Percentiles rank a stretch among this genome's conserved stretches.
phyloP scores from a whole-genome alignment of 2,329 filamentous ascomycete genomes.

The Scedosporium boydii region DNA sequence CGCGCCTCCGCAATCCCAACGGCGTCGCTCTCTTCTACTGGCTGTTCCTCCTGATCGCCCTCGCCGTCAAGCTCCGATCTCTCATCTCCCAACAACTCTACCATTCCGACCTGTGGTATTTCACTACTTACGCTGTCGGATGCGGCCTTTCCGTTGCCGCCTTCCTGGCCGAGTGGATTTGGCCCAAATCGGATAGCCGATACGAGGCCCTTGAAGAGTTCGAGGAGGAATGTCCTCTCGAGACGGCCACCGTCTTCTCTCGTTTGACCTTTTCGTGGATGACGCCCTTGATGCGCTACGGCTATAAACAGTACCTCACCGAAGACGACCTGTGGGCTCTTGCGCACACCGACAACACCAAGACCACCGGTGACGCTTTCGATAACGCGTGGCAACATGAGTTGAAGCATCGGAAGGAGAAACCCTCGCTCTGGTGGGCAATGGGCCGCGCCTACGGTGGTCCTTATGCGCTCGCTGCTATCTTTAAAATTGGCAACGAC shows the following conservation, averaged over 20 bases:
- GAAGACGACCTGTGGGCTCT: conserved; percentile 96
- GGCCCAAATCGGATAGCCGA: conserved; percentile 57
- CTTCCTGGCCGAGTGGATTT: conserved; percentile 75
- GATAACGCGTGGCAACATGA: conserved; percentile 69
- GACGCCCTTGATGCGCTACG: conserved; percentile 94
- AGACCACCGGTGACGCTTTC: conserved; percentile 60
- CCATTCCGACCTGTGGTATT: conserved; percentile 58
- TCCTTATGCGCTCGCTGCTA: conserved; percentile 69
- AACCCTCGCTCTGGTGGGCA: conserved; percentile 73
- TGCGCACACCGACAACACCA: conserved; percentile 69
- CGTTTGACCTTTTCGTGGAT: conserved; percentile 95
- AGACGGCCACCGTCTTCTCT: conserved; percentile 92
- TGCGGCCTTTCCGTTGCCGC: conserved; percentile 60
- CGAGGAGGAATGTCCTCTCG: conserved; percentile 60
- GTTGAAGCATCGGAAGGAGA: conserved; percentile 52
- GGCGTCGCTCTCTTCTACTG: conserved; percentile 88
- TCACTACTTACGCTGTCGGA: conserved; percentile 64
- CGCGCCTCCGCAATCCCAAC: conserved; percentile 73
- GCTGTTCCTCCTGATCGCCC: conserved; percentile 72
- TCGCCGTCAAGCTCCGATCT: conserved; percentile 76
- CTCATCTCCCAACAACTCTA: conserved; percentile 71
- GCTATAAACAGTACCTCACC: conserved; percentile 84
- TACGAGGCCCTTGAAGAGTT: conserved; percentile 43
- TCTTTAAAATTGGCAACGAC: conserved; percentile 89
- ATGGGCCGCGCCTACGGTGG: conserved; percentile 76